A percentile compares a stretch with the other conserved stretches of the same genome.
Conservation (phyloP, 78 protist genomes). For the Isochrysis galbana region DNA sequence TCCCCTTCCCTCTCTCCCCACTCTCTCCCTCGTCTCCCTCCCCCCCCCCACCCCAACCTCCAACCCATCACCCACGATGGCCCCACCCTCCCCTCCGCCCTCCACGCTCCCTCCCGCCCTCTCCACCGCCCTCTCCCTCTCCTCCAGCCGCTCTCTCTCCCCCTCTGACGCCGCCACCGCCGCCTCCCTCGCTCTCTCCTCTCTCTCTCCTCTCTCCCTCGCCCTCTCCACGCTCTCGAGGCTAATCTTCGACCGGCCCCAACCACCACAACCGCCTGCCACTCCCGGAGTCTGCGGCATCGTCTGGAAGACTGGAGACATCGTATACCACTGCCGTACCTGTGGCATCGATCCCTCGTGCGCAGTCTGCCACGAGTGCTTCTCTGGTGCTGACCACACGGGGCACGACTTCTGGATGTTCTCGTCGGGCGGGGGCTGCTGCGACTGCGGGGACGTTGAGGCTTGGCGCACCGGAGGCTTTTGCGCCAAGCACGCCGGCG, state of each 20-base stretch:
- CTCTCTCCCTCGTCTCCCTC: too few relatives aligned
- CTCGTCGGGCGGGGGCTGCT: slow-evolving; percentile 73
- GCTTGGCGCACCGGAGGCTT: slow-evolving; percentile 31
- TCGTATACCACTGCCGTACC: slow-evolving; percentile 82
- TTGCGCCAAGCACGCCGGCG: slow-evolving; percentile 16
- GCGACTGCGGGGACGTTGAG: slow-evolving; percentile 74
- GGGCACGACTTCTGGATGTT: slow-evolving; percentile 79
- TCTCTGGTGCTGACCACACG: slow-evolving; percentile 71
- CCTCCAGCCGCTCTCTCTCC: too few relatives aligned
- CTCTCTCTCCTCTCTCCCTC: too few relatives aligned
- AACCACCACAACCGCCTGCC: neutral
- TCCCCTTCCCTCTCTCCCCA: too few relatives aligned
- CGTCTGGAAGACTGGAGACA: slow-evolving; percentile 68
- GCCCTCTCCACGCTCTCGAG: too few relatives aligned
- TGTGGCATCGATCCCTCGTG: slow-evolving; percentile 83
- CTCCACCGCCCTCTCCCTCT: too few relatives aligned
- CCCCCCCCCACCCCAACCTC: too few relatives aligned
- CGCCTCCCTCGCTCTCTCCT: too few relatives aligned
- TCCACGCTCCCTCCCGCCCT: too few relatives aligned
- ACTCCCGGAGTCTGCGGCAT: slow-evolving; percentile 61
- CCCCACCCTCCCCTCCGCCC: too few relatives aligned
- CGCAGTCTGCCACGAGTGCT: slow-evolving; percentile 79
- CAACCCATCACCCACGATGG: too few relatives aligned
- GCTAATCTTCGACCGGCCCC: neutral
- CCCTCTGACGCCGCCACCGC: too few relatives aligned